Percentiles rank a stretch among this genome's conserved stretches.
These are phyloP conservation scores for Plantago rigida DNA, from an alignment of 305 asterid genomes.

Conservation along the genomic window DNA sequence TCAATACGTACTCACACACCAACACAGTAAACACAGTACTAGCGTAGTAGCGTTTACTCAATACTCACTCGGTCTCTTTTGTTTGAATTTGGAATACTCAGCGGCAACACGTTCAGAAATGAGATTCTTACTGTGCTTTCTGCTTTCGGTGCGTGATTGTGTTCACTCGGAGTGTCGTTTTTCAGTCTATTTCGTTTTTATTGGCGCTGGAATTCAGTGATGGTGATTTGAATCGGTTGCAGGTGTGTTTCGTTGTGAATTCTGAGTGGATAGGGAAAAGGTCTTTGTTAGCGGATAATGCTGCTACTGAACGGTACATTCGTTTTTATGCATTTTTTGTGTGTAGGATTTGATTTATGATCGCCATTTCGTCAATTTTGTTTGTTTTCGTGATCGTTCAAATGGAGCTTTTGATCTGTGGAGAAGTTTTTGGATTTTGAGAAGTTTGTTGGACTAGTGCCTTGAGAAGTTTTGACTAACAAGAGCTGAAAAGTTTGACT, in stretches of 20 bases:
- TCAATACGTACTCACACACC: no score
- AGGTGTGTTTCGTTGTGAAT: constrained; percentile 2
- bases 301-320: neutral
- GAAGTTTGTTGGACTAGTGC: neutral
- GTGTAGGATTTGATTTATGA: neutral
- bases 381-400: neutral
- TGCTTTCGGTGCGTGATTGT: neutral
- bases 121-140: neutral
- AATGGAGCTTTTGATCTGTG: no score
- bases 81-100: neutral
- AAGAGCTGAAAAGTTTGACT: neutral
- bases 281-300: no score
- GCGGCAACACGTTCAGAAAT: neutral
- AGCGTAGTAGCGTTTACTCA: no score
- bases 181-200: neutral
- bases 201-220: neutral
- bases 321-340: neutral
- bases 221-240: neutral
- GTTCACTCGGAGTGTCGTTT: neutral
- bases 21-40: no score
- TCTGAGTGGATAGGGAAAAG: neutral
- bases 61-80: neutral
- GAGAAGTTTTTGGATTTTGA: neutral
- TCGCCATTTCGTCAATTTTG: neutral
- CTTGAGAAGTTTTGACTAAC: neutral